Conservation (phyloP, 768 basidiomycete genomes). For the Kwoniella dejecticola region DNA sequence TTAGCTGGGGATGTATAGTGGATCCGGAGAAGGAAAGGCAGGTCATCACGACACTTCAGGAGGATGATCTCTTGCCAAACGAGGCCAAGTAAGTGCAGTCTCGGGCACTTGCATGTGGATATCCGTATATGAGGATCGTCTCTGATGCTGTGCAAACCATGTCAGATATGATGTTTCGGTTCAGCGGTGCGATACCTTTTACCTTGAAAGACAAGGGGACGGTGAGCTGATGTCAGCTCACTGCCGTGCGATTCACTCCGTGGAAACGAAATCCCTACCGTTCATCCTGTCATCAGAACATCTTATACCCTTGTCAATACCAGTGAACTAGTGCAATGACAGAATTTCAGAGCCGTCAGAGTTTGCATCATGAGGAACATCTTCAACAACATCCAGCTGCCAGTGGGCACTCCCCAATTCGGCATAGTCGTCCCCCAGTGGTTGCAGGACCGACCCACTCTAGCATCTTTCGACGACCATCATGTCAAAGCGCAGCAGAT, state of each 20-base stretch:
- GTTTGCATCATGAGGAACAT: no score
- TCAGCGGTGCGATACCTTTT: no score
- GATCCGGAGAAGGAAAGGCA: neutral
- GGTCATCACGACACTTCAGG: neutral
- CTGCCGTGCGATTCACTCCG: neutral
- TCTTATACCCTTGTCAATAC: neutral
- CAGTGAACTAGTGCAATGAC: neutral
- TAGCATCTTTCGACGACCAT: neutral
- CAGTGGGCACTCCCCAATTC: no score
- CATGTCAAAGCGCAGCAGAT: neutral
- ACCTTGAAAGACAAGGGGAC: neutral
- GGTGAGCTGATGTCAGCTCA: neutral
- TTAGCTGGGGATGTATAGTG: neutral
- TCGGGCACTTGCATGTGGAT: neutral
- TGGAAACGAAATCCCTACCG: neutral
- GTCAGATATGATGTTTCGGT: no score
- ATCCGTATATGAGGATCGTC: no score
- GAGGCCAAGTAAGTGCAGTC: neutral
- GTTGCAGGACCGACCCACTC: no score
- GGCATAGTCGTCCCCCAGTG: no score
- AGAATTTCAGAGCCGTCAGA: slow-evolving; percentile 2
- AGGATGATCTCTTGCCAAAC: slow-evolving; percentile 2
- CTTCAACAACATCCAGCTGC: no score
- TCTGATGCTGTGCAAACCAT: no score
- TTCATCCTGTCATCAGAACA: slow-evolving; percentile 5